Conservation (phyloP, 352 stramenopile species). For the Globisporangium mamillatum region DNA sequence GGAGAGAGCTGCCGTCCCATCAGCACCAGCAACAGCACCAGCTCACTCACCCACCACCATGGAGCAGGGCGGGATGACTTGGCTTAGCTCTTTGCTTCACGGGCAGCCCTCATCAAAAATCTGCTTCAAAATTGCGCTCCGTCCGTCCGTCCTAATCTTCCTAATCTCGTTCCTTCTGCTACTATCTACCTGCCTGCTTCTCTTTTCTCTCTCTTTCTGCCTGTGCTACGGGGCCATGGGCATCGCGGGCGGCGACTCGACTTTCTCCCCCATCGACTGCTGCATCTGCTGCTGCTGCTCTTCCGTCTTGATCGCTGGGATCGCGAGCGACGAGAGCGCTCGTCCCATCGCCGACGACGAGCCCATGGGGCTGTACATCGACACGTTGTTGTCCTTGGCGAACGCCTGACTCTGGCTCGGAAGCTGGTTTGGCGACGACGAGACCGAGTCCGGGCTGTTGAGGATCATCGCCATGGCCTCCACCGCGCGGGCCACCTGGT, state of each 20-base stretch:
- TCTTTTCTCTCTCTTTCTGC: background rate
- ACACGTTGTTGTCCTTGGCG: constrained; percentile 7
- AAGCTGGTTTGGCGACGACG: constrained; percentile 3
- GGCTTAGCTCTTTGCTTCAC: background rate
- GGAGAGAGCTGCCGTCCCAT: background rate
- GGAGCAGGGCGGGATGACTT: background rate
- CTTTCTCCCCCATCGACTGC: background rate
- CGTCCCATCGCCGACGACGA: constrained; percentile 17
- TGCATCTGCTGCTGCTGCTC: no score
- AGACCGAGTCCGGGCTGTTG: constrained; percentile 42
- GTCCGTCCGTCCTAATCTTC: background rate
- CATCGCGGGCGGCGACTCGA: background rate
- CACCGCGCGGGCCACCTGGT: constrained; percentile 18
- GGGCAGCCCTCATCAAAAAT: background rate
- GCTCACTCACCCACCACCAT: background rate
- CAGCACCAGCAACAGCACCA: no score
- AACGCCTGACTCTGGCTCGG: background rate
- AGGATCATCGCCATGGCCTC: constrained; percentile 78
- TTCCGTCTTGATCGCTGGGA: constrained; percentile 10
- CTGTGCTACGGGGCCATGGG: background rate
- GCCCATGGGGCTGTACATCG: constrained; percentile 21
- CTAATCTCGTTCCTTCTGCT: background rate
- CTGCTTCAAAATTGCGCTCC: background rate
- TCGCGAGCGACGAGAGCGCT: constrained; percentile 23
- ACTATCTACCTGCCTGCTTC: background rate